These are phyloP conservation scores for Fusarium sublunatum DNA, from an alignment of 2,329 filamentous ascomycete genomes.

Conservation along the genomic window DNA sequence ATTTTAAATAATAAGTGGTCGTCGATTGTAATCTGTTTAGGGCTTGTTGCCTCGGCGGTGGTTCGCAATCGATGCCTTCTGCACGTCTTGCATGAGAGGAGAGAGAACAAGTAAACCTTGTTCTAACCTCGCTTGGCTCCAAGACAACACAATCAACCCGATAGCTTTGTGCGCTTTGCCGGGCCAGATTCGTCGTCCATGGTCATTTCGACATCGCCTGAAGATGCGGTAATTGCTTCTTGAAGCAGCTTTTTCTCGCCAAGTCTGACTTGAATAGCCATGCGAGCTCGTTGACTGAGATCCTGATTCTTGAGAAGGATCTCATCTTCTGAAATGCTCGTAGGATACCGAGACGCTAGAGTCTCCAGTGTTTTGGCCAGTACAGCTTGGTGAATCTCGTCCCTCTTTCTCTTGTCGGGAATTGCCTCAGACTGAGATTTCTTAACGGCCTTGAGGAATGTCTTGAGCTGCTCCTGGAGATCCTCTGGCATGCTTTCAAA, in stretches of 20 bases:
- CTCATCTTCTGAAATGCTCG: conserved; percentile 56
- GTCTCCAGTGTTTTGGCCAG: conserved; percentile 54
- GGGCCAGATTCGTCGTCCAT: conserved; percentile 43
- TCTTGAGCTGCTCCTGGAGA: conserved; percentile 63
- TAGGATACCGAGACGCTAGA: conserved; percentile 57
- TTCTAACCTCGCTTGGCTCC: background rate
- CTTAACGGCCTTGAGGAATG: conserved; percentile 61
- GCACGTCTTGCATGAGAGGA: conserved; percentile 35
- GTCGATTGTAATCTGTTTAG: conserved; percentile 29
- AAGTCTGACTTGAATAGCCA: conserved; percentile 75
- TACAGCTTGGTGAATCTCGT: conserved; percentile 57
- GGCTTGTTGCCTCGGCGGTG: conserved; percentile 31
- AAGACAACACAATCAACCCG: conserved; percentile 21
- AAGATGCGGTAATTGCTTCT: conserved; percentile 58
- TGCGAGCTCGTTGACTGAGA: conserved; percentile 56
- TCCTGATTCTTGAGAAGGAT: conserved; percentile 48
- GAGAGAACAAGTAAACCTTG: conserved; percentile 25
- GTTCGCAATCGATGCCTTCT: conserved; percentile 39
- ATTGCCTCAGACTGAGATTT: conserved; percentile 57
- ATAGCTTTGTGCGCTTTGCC: conserved; percentile 48
- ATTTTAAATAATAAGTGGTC: conserved; percentile 31
- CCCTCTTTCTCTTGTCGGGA: conserved; percentile 62
- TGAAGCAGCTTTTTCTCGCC: conserved; percentile 78
- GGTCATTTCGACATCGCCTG: conserved; percentile 43
- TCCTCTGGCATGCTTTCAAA: conserved; percentile 61